Evolutionary conservation across 2,329 filamentous ascomycete species (phyloP).

Genomic region (Diaporthe vexans): DNA sequence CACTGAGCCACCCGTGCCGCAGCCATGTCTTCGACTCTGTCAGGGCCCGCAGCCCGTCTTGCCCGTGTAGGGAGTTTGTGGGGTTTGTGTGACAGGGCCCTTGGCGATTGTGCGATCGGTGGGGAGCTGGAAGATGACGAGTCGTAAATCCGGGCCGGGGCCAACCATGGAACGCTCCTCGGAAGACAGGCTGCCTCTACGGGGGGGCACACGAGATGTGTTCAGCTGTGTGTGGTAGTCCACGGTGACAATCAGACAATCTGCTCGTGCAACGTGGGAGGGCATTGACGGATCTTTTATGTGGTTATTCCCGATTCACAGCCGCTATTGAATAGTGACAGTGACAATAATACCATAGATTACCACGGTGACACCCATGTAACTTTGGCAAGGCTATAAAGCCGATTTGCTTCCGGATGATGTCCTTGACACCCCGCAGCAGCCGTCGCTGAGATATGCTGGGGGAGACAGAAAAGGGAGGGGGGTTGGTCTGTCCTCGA

Average conservation of each 20-base stretch:
- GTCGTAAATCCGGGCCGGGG: slow-evolving; percentile 3
- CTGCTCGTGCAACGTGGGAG: neutral
- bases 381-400: slow-evolving; percentile 11
- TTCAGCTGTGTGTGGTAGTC: neutral
- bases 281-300: slow-evolving; percentile 6
- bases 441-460: neutral
- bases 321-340: slow-evolving; percentile 22
- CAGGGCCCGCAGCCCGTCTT: neutral
- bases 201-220: neutral
- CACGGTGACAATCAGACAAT: slow-evolving; percentile 1
- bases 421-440: neutral
- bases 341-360: slow-evolving; percentile 11
- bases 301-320: slow-evolving; percentile 19
- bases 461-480: neutral
- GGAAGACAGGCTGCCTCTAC: neutral
- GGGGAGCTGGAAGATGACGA: neutral
- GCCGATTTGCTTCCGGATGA: slow-evolving; percentile 31
- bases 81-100: neutral
- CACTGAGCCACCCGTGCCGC: neutral
- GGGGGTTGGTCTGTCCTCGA: no score
- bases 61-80: no score
- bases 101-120: slow-evolving; percentile 6
- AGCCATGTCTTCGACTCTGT: neutral
- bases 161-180: neutral
- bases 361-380: slow-evolving; percentile 13